These are phyloP conservation scores for Biscogniauxia sp. DNA, from an alignment of 2,329 filamentous ascomycete genomes.

Conservation along the genomic window DNA sequence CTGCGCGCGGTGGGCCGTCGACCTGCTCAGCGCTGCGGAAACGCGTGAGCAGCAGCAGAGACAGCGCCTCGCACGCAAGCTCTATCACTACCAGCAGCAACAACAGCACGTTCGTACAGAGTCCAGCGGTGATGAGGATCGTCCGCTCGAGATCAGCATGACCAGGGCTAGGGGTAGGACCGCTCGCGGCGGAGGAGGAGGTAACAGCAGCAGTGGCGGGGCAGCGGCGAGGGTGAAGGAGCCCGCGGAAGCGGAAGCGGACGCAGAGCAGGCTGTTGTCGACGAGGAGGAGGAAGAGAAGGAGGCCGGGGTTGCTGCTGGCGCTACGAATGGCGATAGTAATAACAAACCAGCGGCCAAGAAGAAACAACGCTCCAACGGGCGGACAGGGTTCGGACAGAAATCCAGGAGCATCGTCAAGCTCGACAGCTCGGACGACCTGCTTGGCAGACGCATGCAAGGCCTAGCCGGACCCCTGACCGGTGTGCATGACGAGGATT, in stretches of 20 bases:
- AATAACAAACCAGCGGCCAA: constrained; percentile 18
- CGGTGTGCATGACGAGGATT: constrained; percentile 41
- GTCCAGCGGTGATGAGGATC: constrained; percentile 75
- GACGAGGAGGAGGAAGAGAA: constrained; percentile 22
- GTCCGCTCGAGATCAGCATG: constrained; percentile 77
- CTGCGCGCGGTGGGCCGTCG: constrained; percentile 77
- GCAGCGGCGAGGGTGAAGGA: neutral
- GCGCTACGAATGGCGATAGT: constrained; percentile 1
- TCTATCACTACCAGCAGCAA: constrained; percentile 36
- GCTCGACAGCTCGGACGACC: constrained; percentile 56
- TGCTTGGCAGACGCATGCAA: constrained; percentile 57
- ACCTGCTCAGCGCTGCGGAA: constrained; percentile 63
- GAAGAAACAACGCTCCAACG: constrained; percentile 24
- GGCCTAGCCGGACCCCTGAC: constrained; percentile 55
- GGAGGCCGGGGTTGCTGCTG: constrained; percentile 6
- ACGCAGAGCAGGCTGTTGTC: neutral
- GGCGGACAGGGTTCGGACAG: constrained; percentile 27
- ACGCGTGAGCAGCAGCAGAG: constrained; percentile 34
- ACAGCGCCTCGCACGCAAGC: constrained; percentile 6
- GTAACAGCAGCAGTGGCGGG: constrained; percentile 3
- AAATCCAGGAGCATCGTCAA: constrained; percentile 49
- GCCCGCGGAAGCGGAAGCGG: neutral
- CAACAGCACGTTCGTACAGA: constrained; percentile 46
- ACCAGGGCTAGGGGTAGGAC: constrained; percentile 43
- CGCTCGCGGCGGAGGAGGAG: constrained; percentile 18